Base-by-base conservation (phyloP, 495 filamentous ascomycete genomes). In the Clavariopsis aquatica region DNA sequence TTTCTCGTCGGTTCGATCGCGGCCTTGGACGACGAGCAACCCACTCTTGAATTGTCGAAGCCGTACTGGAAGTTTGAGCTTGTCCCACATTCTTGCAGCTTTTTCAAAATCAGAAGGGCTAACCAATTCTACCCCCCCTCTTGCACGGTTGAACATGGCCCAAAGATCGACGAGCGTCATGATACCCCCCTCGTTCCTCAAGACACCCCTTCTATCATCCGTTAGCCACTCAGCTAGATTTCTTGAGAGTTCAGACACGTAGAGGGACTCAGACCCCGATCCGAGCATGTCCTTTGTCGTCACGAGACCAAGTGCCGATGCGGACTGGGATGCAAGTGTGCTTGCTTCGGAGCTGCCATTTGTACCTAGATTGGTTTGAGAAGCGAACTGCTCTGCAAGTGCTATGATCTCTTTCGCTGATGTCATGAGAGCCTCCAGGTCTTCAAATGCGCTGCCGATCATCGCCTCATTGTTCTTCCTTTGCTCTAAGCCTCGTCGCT, bases 111-210 rank as follows among this genome's bases (percentile, higher is more conserved):
- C 94, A 7, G 85, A 80, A 0, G 94, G 94, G 65, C 90, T 96
- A 64, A 98, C 88, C 9, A 99, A 82, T 73, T 99, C 95, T 10
- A 99, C 92, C 9, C 94, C 94, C 56, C 91, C 92, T 43, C 95
- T 83, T 23, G 91, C 91, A n/a, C 94, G 89, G 71, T 99, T 99
- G 79, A 97, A 97, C 31, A 96, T 83, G 8, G 94, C 92, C 94
- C 94, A 99, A 1, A 98, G 81, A 71, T 99, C 94, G 22, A 98
- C 93, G 8, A 99, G 82, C 57, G 86, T 96, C 75, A 98, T 91
- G 66, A 98, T 95, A 0, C 94, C 94, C 10, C 94, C 95, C 71
- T 96, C 92, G 57, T 82, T 86, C 57, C 82, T 84, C 23, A 99
- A 76, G 12, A 98, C 81, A 0, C 92, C 92, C 49, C 87, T 83